Conservation (phyloP, 2,329 filamentous ascomycete genomes). For the Neofusicoccum cordaticola region DNA sequence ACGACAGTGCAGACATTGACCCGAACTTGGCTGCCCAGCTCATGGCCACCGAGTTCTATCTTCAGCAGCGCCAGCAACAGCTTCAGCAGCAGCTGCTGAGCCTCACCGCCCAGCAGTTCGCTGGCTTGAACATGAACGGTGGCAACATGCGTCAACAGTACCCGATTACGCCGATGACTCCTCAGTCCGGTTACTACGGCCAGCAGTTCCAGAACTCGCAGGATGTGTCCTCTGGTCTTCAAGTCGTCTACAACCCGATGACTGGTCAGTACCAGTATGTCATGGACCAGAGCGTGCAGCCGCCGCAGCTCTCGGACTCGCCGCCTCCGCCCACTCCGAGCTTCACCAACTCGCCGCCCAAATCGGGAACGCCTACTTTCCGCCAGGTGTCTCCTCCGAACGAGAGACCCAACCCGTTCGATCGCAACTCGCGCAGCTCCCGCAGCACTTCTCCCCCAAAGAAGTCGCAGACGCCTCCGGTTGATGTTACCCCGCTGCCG, state of each 20-base stretch:
- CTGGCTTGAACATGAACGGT: constrained; percentile 66
- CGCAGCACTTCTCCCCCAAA: constrained; percentile 66
- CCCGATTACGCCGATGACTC: constrained; percentile 50
- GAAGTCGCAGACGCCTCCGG: constrained; percentile 65
- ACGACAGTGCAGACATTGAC: constrained; percentile 73
- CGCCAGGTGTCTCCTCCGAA: constrained; percentile 80
- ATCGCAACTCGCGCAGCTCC: constrained; percentile 23
- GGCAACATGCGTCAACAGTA: constrained; percentile 43
- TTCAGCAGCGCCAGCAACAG: constrained; percentile 91
- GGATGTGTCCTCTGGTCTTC: constrained; percentile 69
- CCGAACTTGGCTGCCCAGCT: constrained; percentile 84
- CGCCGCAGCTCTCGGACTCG: constrained; percentile 43
- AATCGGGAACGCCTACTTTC: constrained; percentile 55
- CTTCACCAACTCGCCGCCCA: constrained; percentile 36
- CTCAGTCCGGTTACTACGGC: constrained; percentile 58
- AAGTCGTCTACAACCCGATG: constrained; percentile 78
- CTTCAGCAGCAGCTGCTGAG: constrained; percentile 88
- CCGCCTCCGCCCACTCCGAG: constrained; percentile 47
- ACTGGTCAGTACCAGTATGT: constrained; percentile 83
- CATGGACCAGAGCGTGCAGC: constrained; percentile 54
- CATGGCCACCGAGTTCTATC: constrained; percentile 84
- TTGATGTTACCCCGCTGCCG: constrained; percentile 70
- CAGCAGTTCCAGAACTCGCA: constrained; percentile 66
- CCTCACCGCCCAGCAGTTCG: constrained; percentile 82
- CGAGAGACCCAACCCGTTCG: constrained; percentile 49